Base-by-base conservation (phyloP, 805 yeast species). In the Lachancea kluyveri region DNA sequence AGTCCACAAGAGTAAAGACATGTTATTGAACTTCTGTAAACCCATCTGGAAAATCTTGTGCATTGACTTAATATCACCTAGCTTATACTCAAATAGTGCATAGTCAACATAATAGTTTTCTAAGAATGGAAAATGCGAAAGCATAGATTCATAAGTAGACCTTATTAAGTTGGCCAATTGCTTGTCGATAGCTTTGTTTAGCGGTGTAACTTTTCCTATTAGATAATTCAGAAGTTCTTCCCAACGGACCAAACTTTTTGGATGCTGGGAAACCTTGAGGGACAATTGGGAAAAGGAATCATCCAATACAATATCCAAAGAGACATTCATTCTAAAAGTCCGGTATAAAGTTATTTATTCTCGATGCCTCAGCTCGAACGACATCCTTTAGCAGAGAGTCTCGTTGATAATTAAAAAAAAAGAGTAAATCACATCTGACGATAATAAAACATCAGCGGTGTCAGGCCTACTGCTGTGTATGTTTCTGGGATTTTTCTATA, bases 61-160 rank as follows among this genome's bases (percentile, higher is more conserved):
- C 26, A 52, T 40, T 21, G 40, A 41, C 7, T 43, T 31, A 10
- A 56, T 33, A 33, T 56, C 34, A 5, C 60, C 58, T 20, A 57
- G 34, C 24, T 52, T 54, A 24, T 47, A 57, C 34, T 58, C 57
- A 14, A 58, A 47, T 6, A 57, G 36, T 3, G 59, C 62, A 35
- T 47, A 55, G 34, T 58, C 63, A 21, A 58, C 42, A 22, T 54
- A 45, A 31, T 57, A 58, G 31, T 54, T 56, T 28, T 58, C 63
- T 24, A 56, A 30, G 28, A 37, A 53, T 3, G 60, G 61, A 38
- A 58, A 56, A 17, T 50, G 33, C 8, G 31, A 40, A 1, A 58
- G 37, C 41, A 58, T 20, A 1, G 59, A 50, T n/a, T 42, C 39
- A 30, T 57, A 58, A 1, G 58, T 46, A 2, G 42, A 29, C n/a